Evolutionary conservation across 805 yeast genomes (phyloP).

Genomic region (Zygotorulaspora danielsina): DNA sequence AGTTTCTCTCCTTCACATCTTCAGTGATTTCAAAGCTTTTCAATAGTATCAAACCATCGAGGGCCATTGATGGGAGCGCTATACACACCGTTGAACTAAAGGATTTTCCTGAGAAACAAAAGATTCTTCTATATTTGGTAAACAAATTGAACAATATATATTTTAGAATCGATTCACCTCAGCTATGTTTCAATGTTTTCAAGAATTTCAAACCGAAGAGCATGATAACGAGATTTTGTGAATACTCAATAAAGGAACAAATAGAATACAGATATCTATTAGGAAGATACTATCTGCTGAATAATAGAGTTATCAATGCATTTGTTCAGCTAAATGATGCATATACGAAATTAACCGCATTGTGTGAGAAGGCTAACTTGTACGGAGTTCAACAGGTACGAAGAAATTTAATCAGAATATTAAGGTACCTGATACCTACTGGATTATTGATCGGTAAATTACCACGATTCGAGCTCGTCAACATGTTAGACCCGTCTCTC

Average conservation of each 20-base stretch:
- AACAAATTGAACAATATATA: constrained; percentile 52
- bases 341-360: constrained; percentile 37
- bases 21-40: constrained; percentile 53
- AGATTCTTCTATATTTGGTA: constrained; percentile 51
- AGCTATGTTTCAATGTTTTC: constrained; percentile 35
- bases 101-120: constrained; percentile 41
- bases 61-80: constrained; percentile 5
- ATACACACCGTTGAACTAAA: constrained; percentile 1
- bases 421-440: constrained; percentile 49
- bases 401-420: constrained; percentile 36
- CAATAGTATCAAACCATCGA: constrained; percentile 51
- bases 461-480: constrained; percentile 39
- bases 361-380: constrained; percentile 15
- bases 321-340: constrained; percentile 56
- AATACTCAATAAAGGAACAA: constrained; percentile 45
- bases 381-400: constrained; percentile 10
- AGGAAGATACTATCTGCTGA: constrained; percentile 52
- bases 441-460: constrained; percentile 51
- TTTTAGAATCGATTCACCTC: constrained; percentile 41
- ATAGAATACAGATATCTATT: constrained; percentile 53
- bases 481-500: constrained; percentile 24
- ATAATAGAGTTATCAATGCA: constrained; percentile 49
- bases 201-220: constrained; percentile 52
- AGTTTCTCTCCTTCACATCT: constrained; percentile 44
- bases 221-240: constrained; percentile 44